A percentile compares a stretch with the other conserved stretches of the same genome.
Conservation (phyloP, 2,329 filamentous ascomycete genomes). For the Epichloe sylvatica region DNA sequence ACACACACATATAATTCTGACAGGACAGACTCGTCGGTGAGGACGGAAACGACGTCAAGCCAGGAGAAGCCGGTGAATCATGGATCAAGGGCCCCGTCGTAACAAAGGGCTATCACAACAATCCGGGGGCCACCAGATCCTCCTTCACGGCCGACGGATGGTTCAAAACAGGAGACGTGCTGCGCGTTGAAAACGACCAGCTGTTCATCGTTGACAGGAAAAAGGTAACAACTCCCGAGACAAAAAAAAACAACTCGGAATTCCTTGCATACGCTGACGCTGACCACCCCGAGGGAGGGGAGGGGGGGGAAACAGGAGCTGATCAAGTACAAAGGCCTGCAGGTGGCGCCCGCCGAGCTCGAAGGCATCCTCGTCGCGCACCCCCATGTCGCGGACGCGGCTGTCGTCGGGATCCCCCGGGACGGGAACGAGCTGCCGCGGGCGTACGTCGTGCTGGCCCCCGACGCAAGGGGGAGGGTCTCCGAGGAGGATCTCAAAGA, state of each 20-base stretch:
- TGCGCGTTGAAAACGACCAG: conserved; percentile 52
- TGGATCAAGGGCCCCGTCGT: conserved; percentile 59
- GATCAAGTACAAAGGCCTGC: conserved; percentile 43
- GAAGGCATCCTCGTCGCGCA: conserved; percentile 32
- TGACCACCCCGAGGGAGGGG: too few species aligned
- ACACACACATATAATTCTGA: neutral
- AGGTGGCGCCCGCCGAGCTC: conserved; percentile 53
- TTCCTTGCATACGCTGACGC: too few species aligned
- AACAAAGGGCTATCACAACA: conserved; percentile 58
- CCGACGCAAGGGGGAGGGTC: conserved; percentile 11
- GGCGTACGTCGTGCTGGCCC: conserved; percentile 19
- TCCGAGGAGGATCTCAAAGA: conserved; percentile 14
- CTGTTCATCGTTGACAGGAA: conserved; percentile 72
- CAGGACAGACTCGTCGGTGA: conserved; percentile 24
- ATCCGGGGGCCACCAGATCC: conserved; percentile 48
- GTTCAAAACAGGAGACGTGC: conserved; percentile 72
- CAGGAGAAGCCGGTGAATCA: conserved; percentile 40
- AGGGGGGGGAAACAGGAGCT: conserved; percentile 35
- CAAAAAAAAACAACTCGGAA: too few species aligned
- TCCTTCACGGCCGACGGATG: conserved; percentile 42
- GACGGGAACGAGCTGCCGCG: conserved; percentile 35
- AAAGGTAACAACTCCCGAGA: conserved; percentile 30
- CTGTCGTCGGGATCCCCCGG: conserved; percentile 44
- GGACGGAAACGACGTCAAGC: conserved; percentile 23
- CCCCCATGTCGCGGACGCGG: conserved; percentile 37